Base-by-base conservation (phyloP, 2,329 filamentous ascomycete species). In the Botrytis aclada region DNA sequence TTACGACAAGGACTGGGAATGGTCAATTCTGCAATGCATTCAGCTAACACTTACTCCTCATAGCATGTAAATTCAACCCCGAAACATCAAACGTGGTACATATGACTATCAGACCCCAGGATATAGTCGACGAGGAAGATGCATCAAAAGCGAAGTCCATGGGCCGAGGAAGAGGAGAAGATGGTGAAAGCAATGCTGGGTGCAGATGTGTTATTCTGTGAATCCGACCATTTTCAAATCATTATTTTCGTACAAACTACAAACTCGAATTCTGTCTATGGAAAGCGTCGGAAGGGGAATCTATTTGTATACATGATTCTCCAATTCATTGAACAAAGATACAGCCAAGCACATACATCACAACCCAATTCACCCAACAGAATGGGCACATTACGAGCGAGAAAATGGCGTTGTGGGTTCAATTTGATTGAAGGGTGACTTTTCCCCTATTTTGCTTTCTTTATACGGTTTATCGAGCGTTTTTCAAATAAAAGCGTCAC, bases 41-140 rank as follows among this genome's bases (percentile, higher is more conserved):
- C 1, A 32, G 9, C 61, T 64, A 45, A 64, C 39, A 34, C 43
- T 2, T 7, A 18, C 18, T 37, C 4, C 66, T 22, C 63, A 71
- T 79, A 97, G 94, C 95, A 77, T 95, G 93, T 79, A 92, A 90
- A 74, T 94, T 97, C 80, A 92, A 89, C 79, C 86, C 86, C 43
- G 91, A 94, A 75, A 85, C 87, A 18, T 89, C 93, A 12, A 97
- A 97, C 77, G 93, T 97, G 41, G 90, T 97, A n/a, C 94, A 97
- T 82, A 97, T 97, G 94, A 95, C 93, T 9, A 90, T 97, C 78
- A 92, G 93, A 78, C 94, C 94, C 4, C 92, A 94, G 80, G 93
- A 97, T 80, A 88, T 92, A 56, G 85, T 95, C 74, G 91, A 97
- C 76, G 94, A 96, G 79, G 89, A 91, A 76, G 80, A 81, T 58